These are phyloP conservation scores for Leishmania braziliensis DNA, from an alignment of 208 protist species.

Conservation along the genomic window DNA sequence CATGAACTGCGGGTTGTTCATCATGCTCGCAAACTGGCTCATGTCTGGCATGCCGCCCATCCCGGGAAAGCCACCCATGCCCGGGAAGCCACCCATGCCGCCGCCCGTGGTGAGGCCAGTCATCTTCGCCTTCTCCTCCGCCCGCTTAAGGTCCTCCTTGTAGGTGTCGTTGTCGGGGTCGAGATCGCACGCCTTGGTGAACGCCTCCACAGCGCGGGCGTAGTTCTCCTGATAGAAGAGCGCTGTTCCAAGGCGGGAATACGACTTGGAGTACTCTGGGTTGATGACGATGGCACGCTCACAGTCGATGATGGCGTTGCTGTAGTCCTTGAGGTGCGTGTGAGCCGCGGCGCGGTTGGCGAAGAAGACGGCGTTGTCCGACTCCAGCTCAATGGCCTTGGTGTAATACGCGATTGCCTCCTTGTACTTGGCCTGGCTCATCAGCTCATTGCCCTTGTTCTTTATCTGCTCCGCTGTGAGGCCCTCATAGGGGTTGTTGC, in stretches of 20 bases:
- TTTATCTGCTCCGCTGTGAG: conserved; percentile 93
- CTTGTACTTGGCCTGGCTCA: conserved; percentile 92
- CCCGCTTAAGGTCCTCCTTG: conserved; percentile 90
- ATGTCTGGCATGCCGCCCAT: conserved; percentile 80
- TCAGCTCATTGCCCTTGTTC: conserved; percentile 92
- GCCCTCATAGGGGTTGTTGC: conserved; percentile 92
- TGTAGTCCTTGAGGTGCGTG: conserved; percentile 92
- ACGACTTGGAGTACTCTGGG: conserved; percentile 90
- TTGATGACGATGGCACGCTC: conserved; percentile 88
- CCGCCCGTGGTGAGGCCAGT: conserved; percentile 29
- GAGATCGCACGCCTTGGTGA: conserved; percentile 89
- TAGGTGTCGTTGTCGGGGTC: conserved; percentile 93
- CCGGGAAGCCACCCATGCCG: conserved; percentile 36
- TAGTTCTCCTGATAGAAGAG: conserved; percentile 93
- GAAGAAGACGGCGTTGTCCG: conserved; percentile 90
- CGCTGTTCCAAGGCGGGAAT: conserved; percentile 88
- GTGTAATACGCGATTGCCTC: conserved; percentile 93
- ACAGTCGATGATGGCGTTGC: conserved; percentile 87
- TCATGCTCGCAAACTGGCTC: conserved; percentile 77
- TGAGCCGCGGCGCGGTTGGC: conserved; percentile 92
- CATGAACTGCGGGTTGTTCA: conserved; percentile 93
- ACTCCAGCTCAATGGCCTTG: conserved; percentile 92
- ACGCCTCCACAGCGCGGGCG: conserved; percentile 81
- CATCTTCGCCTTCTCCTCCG: conserved; percentile 77
- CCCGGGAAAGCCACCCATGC: conserved; percentile 44